Evolutionary conservation across 75 land plant species (phyloP).

Genomic region (Picea glauca): DNA sequence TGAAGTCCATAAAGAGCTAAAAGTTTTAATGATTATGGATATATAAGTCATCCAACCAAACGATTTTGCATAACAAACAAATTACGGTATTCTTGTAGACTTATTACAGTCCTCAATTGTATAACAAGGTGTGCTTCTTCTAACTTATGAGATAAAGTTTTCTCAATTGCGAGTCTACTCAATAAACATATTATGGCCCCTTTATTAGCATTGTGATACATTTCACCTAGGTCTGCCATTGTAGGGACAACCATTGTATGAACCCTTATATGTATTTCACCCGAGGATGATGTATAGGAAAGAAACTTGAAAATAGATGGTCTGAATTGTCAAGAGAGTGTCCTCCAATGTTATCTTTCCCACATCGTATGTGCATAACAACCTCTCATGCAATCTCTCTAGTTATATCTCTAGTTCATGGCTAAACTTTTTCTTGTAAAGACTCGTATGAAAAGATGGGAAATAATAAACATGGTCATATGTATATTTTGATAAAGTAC

Average conservation of each 20-base stretch:
- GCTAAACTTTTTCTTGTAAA: constrained; percentile 68
- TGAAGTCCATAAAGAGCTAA: constrained; percentile 72
- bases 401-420: constrained; percentile 83
- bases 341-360: constrained; percentile 96
- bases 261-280: constrained; percentile 92
- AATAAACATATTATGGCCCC: constrained; percentile 77
- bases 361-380: constrained; percentile 93
- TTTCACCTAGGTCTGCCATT: constrained; percentile 72
- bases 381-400: constrained; percentile 99
- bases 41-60: constrained; percentile 73
- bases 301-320: constrained; percentile 94
- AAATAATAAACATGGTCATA: constrained; percentile 92
- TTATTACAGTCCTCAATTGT: constrained; percentile 59
- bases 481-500: constrained; percentile 84
- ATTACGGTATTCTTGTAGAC: constrained; percentile 80
- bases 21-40: constrained; percentile 80
- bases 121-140: constrained; percentile 77
- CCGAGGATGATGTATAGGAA: constrained; percentile 92
- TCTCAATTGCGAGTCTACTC: constrained; percentile 88
- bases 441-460: constrained; percentile 63
- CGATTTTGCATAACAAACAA: constrained; percentile 83
- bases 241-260: constrained; percentile 94
- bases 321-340: constrained; percentile 72
- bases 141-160: constrained; percentile 65
- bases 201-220: constrained; percentile 89